A percentile compares a stretch with the other conserved stretches of the same genome.
phyloP scores from a whole-genome alignment of 805 yeast genomes.

The Metschnikowia colocasiae region DNA sequence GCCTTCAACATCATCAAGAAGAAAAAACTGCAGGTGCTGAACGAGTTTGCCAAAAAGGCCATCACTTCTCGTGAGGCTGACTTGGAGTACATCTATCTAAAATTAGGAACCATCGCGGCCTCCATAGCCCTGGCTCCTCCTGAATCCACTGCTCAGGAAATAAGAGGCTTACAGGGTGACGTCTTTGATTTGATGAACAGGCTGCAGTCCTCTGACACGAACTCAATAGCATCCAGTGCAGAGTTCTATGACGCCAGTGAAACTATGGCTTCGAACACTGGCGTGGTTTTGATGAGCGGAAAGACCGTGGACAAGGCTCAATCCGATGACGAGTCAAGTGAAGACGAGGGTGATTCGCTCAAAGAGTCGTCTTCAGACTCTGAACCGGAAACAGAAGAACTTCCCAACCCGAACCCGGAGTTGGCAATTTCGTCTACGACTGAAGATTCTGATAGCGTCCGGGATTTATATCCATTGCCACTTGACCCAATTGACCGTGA shows the following conservation, averaged over 20 bases:
- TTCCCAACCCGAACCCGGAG: conserved; percentile 8
- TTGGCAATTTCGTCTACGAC: neutral
- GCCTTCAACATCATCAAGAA: conserved; percentile 62
- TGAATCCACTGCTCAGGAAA: conserved; percentile 2
- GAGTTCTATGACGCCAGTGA: conserved; percentile 65
- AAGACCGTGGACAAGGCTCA: conserved; percentile 7
- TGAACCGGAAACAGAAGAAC: conserved; percentile 14
- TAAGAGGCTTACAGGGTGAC: neutral
- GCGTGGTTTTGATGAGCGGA: conserved; percentile 50
- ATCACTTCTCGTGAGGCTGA: neutral
- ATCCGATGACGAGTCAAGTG: conserved; percentile 17
- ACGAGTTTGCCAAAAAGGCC: neutral
- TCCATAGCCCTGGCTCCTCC: neutral
- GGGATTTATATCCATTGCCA: conserved; percentile 68
- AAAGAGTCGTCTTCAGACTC: conserved; percentile 18
- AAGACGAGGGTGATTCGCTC: conserved; percentile 21
- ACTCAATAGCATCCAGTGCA: conserved; percentile 28
- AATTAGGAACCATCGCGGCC: neutral
- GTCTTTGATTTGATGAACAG: conserved; percentile 5
- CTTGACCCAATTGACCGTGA: conserved; percentile 48
- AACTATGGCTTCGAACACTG: conserved; percentile 43
- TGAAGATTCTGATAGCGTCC: conserved; percentile 12
- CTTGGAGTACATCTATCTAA: neutral
- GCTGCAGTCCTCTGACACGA: conserved; percentile 19
- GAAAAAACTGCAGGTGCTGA: conserved; percentile 11